These are phyloP conservation scores for Leccinum imitatum DNA, from an alignment of 768 basidiomycete species.

Conservation along the genomic window DNA sequence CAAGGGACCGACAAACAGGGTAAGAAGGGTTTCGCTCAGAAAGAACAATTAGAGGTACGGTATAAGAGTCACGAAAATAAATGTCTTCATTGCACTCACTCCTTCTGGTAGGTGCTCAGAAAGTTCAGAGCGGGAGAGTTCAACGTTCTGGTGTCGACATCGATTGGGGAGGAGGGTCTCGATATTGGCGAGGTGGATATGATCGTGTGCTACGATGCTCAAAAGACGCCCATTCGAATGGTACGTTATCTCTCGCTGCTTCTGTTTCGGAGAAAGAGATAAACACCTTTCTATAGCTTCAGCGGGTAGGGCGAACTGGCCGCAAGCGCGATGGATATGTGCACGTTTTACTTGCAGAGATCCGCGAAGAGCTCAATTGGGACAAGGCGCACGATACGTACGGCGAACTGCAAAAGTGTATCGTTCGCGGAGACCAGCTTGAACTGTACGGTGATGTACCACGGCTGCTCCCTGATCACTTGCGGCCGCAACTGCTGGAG, in stretches of 20 bases:
- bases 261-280: background rate
- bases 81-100: constrained; percentile 11
- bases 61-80: background rate
- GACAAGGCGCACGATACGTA: constrained; percentile 85
- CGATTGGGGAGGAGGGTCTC: constrained; percentile 96
- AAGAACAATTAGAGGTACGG: constrained; percentile 83
- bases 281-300: constrained; percentile 56
- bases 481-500: constrained; percentile 76
- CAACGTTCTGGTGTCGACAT: constrained; percentile 94
- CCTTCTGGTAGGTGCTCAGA: constrained; percentile 63
- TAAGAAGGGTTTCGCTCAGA: constrained; percentile 86
- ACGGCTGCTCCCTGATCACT: constrained; percentile 75
- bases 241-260: constrained; percentile 42
- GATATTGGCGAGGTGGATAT: constrained; percentile 98
- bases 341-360: constrained; percentile 88
- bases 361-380: constrained; percentile 89
- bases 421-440: constrained; percentile 80
- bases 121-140: constrained; percentile 84
- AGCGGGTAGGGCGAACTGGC: constrained; percentile 94
- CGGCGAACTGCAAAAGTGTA: constrained; percentile 83
- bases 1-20: constrained; percentile 85
- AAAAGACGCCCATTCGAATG: constrained; percentile 96
- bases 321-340: constrained; percentile 87
- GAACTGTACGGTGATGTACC: constrained; percentile 94
- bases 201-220: constrained; percentile 94